Percentiles rank a stretch among this genome's conserved stretches.
phyloP scores from a whole-genome alignment of 257 asterid species.

The Ilex aquifolium region DNA sequence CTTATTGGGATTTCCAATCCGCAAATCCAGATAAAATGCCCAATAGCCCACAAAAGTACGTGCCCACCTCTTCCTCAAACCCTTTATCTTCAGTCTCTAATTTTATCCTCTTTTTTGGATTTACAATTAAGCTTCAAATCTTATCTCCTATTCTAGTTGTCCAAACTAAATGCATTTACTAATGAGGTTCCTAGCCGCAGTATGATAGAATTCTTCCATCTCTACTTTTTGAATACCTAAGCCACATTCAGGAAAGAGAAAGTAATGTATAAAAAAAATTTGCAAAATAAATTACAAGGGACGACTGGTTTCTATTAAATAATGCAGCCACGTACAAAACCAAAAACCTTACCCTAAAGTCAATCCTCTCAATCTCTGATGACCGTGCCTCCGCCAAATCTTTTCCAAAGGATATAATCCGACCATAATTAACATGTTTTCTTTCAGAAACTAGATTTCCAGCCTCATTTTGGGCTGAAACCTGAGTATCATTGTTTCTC shows the following conservation, averaged over 20 bases:
- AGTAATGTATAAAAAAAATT: background rate
- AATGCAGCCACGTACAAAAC: no score
- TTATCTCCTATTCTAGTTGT: background rate
- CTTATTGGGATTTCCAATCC: no score
- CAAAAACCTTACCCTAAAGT: conserved; percentile 59
- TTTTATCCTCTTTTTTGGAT: no score
- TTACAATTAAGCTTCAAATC: background rate
- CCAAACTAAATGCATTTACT: no score
- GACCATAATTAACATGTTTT: conserved; percentile 48
- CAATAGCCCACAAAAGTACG: no score
- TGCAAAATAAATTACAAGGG: background rate
- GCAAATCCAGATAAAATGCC: no score
- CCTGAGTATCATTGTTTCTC: conserved; percentile 25
- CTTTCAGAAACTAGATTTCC: conserved; percentile 22
- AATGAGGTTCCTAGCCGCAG: background rate
- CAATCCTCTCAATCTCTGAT: conserved; percentile 63
- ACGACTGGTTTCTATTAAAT: no score
- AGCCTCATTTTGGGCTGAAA: conserved; percentile 27
- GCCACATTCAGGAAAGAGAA: background rate
- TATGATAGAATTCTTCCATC: background rate
- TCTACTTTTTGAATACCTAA: background rate
- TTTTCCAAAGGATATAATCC: conserved; percentile 74
- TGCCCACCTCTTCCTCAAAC: no score
- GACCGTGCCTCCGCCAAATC: conserved; percentile 50
- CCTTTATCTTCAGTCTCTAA: no score